Conservation (phyloP, 345 rosid species). For the Rhizophora apiculata region DNA sequence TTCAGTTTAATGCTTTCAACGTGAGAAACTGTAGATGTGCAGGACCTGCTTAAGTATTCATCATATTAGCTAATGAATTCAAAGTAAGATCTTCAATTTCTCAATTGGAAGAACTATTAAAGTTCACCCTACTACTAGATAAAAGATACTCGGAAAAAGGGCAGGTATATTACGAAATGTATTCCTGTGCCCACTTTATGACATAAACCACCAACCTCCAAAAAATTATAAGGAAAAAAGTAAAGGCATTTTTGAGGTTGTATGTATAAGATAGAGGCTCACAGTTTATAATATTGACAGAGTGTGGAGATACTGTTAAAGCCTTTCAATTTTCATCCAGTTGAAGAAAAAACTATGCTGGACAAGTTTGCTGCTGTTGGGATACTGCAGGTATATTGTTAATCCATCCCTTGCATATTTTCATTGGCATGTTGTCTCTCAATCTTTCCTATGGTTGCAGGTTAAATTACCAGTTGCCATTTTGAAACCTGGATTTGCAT, state of each 20-base stretch:
- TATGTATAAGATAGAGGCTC: constrained; percentile 8
- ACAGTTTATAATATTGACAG: constrained; percentile 37
- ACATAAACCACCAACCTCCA: neutral
- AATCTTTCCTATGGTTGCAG: constrained; percentile 3
- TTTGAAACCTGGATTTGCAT: neutral
- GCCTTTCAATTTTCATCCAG: constrained; percentile 59
- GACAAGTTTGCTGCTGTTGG: constrained; percentile 90
- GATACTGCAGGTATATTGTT: constrained; percentile 73
- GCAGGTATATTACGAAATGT: neutral
- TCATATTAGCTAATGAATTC: neutral
- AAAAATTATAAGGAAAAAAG: too few relatives aligned
- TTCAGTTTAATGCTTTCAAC: neutral
- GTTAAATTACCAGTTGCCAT: neutral
- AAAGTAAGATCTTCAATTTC: neutral
- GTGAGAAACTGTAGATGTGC: neutral
- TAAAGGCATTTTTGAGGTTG: neutral
- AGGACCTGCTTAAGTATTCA: neutral
- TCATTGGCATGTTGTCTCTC: neutral
- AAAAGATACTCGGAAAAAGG: neutral
- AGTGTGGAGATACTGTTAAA: constrained; percentile 52
- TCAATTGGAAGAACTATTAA: neutral
- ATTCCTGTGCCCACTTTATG: neutral
- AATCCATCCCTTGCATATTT: constrained; percentile 5
- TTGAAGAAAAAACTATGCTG: constrained; percentile 49
- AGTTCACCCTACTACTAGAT: neutral